phyloP scores from a whole-genome alignment of 768 basidiomycete species.

The Lentinula lateritia region DNA sequence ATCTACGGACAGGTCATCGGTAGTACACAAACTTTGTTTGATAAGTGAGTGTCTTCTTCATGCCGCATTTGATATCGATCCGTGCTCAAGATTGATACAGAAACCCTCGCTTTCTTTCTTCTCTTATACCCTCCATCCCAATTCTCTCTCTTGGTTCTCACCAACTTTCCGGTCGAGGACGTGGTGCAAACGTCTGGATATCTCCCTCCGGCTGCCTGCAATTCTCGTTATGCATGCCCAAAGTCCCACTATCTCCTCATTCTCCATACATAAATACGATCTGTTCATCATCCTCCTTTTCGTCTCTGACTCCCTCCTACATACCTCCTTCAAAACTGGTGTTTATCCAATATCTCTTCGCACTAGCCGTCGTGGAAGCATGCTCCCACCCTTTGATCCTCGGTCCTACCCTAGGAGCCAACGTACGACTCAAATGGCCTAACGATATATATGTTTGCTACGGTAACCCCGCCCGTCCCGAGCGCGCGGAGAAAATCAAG shows the following conservation, averaged over 20 bases:
- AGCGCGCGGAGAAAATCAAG: constrained; percentile 56
- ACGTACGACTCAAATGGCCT: constrained; percentile 89
- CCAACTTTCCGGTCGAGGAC: constrained; percentile 84
- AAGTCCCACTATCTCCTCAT: constrained; percentile 1
- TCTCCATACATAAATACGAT: constrained; percentile 39
- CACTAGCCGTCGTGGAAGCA: constrained; percentile 84
- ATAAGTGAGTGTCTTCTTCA: constrained; percentile 57
- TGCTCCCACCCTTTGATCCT: constrained; percentile 59
- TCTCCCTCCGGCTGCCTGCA: constrained; percentile 88
- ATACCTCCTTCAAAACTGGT: constrained; percentile 64
- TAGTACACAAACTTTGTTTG: constrained; percentile 92
- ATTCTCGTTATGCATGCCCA: constrained; percentile 55
- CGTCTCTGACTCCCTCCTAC: constrained; percentile 68
- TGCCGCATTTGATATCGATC: background rate
- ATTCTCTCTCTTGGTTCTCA: constrained; percentile 75
- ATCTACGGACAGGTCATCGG: constrained; percentile 88
- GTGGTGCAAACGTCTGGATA: constrained; percentile 88
- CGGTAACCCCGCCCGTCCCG: constrained; percentile 27
- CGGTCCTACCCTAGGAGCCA: constrained; percentile 39
- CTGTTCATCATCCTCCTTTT: constrained; percentile 90
- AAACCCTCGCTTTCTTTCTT: constrained; percentile 66
- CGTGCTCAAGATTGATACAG: constrained; percentile 30
- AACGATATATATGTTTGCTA: constrained; percentile 84
- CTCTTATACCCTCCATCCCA: constrained; percentile 62
- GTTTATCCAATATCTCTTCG: constrained; percentile 91